Conservation (phyloP, 2,329 filamentous ascomycete species). For the Xylariaceae sp. region DNA sequence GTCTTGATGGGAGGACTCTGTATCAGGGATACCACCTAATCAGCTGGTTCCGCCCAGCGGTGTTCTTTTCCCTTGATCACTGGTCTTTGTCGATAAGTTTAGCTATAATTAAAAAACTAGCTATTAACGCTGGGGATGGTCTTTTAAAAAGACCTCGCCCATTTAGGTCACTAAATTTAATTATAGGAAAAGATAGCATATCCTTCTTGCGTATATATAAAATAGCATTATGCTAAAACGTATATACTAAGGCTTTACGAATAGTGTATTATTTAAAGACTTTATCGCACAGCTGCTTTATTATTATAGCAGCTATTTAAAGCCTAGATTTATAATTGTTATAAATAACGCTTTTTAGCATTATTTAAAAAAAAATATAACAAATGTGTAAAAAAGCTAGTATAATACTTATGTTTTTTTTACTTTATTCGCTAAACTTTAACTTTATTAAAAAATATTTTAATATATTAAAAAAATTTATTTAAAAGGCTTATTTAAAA, state of each 20-base stretch:
- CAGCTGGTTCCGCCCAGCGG: too few species aligned
- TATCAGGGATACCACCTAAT: too few species aligned
- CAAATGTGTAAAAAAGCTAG: conserved; percentile 33
- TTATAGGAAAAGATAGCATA: conserved; percentile 20
- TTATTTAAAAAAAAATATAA: conserved; percentile 30
- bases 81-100: conserved; percentile 43
- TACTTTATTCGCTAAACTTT: conserved; percentile 7
- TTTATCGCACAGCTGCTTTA: conserved; percentile 39
- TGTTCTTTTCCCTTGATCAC: too few species aligned
- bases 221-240: conserved; percentile 28
- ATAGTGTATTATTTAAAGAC: conserved; percentile 34
- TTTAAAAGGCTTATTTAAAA: conserved; percentile 6
- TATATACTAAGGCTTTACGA: conserved; percentile 34
- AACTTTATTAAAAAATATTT: conserved; percentile 13
- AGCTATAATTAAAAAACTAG: conserved; percentile 41
- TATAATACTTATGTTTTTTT: neutral
- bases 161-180: conserved; percentile 28
- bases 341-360: conserved; percentile 42
- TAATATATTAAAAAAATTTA: conserved; percentile 8
- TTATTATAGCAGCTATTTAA: conserved; percentile 35
- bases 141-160: conserved; percentile 34
- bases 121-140: conserved; percentile 42
- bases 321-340: conserved; percentile 39
- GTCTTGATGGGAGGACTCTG: too few species aligned
- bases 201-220: conserved; percentile 37